A percentile compares a stretch with the other conserved stretches of the same genome.
Evolutionary conservation across 2,329 filamentous ascomycete genomes (phyloP).

Genomic region (Nemania serpens): DNA sequence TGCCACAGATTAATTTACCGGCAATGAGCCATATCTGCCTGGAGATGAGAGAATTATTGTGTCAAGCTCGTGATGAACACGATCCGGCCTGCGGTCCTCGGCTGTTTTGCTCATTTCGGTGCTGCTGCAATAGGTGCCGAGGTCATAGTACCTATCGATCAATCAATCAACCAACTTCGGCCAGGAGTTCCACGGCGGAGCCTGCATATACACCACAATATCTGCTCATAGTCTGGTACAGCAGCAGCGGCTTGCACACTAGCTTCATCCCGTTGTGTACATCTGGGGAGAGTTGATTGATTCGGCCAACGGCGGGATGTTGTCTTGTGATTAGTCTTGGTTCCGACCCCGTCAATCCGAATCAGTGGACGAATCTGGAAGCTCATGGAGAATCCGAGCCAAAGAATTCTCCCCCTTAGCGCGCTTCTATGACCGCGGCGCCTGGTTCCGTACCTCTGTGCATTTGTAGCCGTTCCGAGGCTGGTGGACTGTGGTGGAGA

Average conservation of each 20-base stretch:
- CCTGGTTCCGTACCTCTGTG: too few species aligned
- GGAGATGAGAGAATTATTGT: conserved; percentile 3
- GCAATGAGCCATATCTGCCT: conserved; percentile 9
- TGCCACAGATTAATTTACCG: not conserved
- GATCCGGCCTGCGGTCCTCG: not conserved
- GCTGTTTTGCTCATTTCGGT: not conserved
- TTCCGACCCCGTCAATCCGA: conserved; percentile 16
- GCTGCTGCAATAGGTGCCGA: too few species aligned
- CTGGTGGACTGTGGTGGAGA: conserved; percentile 2
- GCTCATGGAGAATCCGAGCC: conserved; percentile 3
- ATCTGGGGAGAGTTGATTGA: conserved; percentile 1
- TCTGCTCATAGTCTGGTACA: too few species aligned
- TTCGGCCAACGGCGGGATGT: conserved; percentile 16
- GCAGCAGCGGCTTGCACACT: too few species aligned
- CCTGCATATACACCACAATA: too few species aligned
- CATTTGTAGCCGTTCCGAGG: not conserved
- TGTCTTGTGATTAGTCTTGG: conserved; percentile 18
- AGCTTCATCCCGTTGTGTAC: not conserved
- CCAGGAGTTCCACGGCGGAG: too few species aligned
- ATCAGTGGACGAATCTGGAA: conserved; percentile 11
- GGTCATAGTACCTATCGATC: too few species aligned
- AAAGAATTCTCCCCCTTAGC: conserved; percentile 2
- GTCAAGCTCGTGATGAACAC: not conserved
- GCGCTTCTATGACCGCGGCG: conserved; percentile 8
- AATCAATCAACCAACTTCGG: too few species aligned